phyloP scores from a whole-genome alignment of 345 rosid species.

The Odontarrhena argentea region DNA sequence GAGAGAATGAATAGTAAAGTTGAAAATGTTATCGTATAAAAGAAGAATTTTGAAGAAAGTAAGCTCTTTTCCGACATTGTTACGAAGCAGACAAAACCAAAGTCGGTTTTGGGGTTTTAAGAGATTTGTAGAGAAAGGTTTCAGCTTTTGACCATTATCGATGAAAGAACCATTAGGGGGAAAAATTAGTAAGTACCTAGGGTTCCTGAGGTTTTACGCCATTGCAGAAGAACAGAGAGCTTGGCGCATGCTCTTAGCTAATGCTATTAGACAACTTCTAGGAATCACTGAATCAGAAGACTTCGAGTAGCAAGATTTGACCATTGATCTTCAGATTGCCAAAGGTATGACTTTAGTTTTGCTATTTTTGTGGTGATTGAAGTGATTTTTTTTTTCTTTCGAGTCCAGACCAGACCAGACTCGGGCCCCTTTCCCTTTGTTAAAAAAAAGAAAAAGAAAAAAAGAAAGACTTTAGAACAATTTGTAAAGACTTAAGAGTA shows the following conservation, averaged over 20 bases:
- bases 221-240: slow-evolving; percentile 17
- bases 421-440: slow-evolving; percentile 3
- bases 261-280: neutral
- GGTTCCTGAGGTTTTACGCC: slow-evolving; percentile 23
- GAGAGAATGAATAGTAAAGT: slow-evolving; percentile 58
- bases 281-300: neutral
- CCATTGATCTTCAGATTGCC: slow-evolving; percentile 14
- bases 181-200: slow-evolving; percentile 23
- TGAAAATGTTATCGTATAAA: slow-evolving; percentile 56
- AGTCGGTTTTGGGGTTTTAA: slow-evolving; percentile 4
- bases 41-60: slow-evolving; percentile 57
- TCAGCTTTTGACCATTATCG: slow-evolving; percentile 22
- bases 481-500: neutral
- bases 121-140: slow-evolving; percentile 18
- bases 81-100: slow-evolving; percentile 6
- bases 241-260: slow-evolving; percentile 2
- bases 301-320: slow-evolving; percentile 28
- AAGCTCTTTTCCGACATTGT: slow-evolving; percentile 58
- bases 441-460: too few relatives aligned
- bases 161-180: slow-evolving; percentile 1
- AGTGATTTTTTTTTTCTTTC: neutral
- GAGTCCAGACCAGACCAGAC: too few relatives aligned
- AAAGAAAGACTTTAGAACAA: neutral
- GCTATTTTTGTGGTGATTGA: neutral
- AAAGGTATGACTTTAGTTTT: neutral